Evolutionary conservation across 768 basidiomycete genomes (phyloP), one percentile per base, ranked within the genome.

Genomic region (Nidularia sp.): DNA sequence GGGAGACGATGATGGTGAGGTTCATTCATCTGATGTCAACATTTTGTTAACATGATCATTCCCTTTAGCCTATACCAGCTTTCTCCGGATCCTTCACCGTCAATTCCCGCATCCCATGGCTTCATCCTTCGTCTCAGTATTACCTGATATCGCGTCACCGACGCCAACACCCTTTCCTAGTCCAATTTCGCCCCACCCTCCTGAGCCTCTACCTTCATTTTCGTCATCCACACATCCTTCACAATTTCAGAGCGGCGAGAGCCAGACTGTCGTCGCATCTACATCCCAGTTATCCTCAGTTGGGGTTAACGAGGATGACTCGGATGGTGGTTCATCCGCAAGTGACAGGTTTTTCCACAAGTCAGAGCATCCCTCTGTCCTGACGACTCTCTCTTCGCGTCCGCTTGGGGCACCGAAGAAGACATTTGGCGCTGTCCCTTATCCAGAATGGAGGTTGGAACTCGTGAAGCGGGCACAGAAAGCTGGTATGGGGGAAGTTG

Each of bases 361-460:
- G 3, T 29, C 44, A n/a, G 44, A 29, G 34, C 54, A 52, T 47
- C 52, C 56, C 32, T n/a, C 49, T 5, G 39, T 48, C 10, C 45
- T 55, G 15, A 13, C 43, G 4, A 22, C 25, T 35, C n/a, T 18
- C 15, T 47, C 43, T 15, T 43, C 43, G 22, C 33, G 36, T 10
- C 42, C 50, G 33, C 43, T 32, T 15, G 41, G 6, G 36, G 6
- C 45, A n/a, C 53, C 50, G 2, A 55, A 49, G 8, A 32, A 58
- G 32, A 58, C 61, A 10, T 67, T 72, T 13, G 69, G 72, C 3
- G 71, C 77, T 0, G 62, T 85, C 1, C 79, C 77, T 0, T 88
- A 84, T 62, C 86, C 86, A 0, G 85, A 86, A 56, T 89, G 86
- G 86, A 77, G 86, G 0, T 58, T 70, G 0, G 71, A 72, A 2